phyloP scores from a whole-genome alignment of 116 monocot species.

The Trichopus zeylanicus region DNA sequence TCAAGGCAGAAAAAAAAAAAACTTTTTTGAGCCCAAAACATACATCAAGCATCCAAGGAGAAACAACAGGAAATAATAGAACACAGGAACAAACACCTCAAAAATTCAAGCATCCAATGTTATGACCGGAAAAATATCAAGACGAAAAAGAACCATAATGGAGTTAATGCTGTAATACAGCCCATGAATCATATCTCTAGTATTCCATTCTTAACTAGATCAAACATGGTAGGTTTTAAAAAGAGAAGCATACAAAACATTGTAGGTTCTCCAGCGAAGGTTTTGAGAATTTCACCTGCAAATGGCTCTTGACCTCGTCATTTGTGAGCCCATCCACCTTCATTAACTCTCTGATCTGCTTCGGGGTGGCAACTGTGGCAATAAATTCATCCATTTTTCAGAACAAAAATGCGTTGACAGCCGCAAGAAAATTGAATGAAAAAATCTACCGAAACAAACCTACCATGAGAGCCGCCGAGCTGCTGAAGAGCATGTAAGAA shows the following conservation, averaged over 20 bases:
- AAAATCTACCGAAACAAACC: background rate
- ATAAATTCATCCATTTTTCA: background rate
- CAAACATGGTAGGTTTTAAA: background rate
- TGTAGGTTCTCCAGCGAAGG: background rate
- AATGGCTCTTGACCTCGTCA: conserved; percentile 88
- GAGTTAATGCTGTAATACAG: background rate
- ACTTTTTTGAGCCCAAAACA: too few relatives aligned
- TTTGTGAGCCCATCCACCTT: conserved; percentile 83
- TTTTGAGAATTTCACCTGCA: conserved; percentile 35
- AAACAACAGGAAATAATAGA: background rate
- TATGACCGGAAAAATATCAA: background rate
- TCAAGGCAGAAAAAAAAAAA: too few relatives aligned
- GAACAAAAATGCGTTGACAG: background rate
- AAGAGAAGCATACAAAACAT: background rate
- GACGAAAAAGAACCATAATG: background rate
- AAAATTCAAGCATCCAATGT: background rate
- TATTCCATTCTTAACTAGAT: background rate
- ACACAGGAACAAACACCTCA: too few relatives aligned
- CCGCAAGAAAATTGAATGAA: background rate
- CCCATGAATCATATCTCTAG: background rate
- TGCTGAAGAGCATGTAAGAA: conserved; percentile 64
- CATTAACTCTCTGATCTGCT: conserved; percentile 94
- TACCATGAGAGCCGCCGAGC: conserved; percentile 80
- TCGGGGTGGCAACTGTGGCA: conserved; percentile 75
- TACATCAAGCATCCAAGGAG: background rate